Evolutionary conservation across 2,329 filamentous ascomycete genomes (phyloP).

Genomic region (Aspergillus awamori): DNA sequence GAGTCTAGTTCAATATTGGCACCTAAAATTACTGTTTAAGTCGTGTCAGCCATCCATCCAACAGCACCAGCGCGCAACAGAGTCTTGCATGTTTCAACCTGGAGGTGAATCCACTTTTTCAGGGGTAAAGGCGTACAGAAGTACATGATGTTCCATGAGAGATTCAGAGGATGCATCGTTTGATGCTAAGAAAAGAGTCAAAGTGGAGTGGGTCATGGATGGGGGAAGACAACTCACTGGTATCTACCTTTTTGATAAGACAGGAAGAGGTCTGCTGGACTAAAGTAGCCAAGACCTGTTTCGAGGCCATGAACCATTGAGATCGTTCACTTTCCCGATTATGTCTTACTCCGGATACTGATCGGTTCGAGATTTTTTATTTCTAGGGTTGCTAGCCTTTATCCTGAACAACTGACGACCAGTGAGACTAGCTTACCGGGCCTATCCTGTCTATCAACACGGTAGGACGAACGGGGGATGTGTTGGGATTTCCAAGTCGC

Average conservation of each 20-base stretch:
- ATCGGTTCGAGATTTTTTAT: no score
- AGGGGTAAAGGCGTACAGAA: background rate
- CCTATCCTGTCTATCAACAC: no score
- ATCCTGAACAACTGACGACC: background rate
- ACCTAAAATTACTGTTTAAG: background rate
- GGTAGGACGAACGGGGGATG: background rate
- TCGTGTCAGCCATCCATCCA: background rate
- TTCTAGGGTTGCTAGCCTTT: background rate
- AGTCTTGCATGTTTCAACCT: background rate
- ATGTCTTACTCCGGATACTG: background rate
- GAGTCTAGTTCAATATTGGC: background rate
- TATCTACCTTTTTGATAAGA: background rate
- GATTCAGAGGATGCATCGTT: background rate
- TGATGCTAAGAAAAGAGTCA: conserved; percentile 1
- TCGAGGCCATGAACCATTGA: background rate
- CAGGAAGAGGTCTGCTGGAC: background rate
- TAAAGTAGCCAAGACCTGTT: background rate
- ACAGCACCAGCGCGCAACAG: background rate
- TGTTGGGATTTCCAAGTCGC: conserved; percentile 22
- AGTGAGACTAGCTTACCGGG: background rate
- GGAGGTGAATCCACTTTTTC: background rate
- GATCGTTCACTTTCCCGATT: background rate
- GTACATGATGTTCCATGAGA: background rate
- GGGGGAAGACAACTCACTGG: background rate
- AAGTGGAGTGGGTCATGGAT: background rate